Evolutionary conservation across 768 basidiomycete species (phyloP).

Genomic region (Erythrobasidium yunnanense): DNA sequence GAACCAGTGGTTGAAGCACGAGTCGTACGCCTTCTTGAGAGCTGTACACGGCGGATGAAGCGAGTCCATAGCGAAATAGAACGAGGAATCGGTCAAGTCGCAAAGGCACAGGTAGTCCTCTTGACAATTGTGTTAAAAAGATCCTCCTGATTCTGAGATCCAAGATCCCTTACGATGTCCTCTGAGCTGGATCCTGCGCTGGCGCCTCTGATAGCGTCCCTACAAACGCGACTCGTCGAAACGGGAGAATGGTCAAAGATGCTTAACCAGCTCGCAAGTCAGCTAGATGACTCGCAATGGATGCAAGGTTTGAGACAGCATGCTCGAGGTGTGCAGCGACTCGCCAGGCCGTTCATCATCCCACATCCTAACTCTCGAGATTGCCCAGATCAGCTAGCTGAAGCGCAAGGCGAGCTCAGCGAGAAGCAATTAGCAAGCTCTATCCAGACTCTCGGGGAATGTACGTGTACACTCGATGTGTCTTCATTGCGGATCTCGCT

Average conservation of each 20-base stretch:
- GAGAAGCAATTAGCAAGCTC: no score
- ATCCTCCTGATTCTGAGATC: no score
- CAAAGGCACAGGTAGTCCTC: no score
- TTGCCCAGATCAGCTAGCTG: neutral
- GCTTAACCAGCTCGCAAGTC: neutral
- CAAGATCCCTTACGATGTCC: neutral
- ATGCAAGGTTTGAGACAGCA: neutral
- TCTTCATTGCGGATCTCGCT: no score
- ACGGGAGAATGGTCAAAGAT: constrained; percentile 5
- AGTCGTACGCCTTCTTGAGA: constrained; percentile 76
- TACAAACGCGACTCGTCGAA: neutral
- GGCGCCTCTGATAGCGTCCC: neutral
- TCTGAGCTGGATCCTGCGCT: neutral
- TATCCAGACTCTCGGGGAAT: no score
- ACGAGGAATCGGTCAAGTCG: no score
- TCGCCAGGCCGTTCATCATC: neutral
- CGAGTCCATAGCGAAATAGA: constrained; percentile 43
- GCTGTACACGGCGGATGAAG: constrained; percentile 76
- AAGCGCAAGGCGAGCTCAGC: constrained; percentile 10
- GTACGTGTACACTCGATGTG: no score
- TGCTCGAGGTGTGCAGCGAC: constrained; percentile 13
- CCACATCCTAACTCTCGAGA: neutral
- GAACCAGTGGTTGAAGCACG: constrained; percentile 96
- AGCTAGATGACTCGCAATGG: constrained; percentile 7
- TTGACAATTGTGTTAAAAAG: no score